Evolutionary conservation across 1,139 yeast genomes (phyloP), one percentile per base, ranked within the genome.

Genomic region (Scheffersomyces segobiensis): DNA sequence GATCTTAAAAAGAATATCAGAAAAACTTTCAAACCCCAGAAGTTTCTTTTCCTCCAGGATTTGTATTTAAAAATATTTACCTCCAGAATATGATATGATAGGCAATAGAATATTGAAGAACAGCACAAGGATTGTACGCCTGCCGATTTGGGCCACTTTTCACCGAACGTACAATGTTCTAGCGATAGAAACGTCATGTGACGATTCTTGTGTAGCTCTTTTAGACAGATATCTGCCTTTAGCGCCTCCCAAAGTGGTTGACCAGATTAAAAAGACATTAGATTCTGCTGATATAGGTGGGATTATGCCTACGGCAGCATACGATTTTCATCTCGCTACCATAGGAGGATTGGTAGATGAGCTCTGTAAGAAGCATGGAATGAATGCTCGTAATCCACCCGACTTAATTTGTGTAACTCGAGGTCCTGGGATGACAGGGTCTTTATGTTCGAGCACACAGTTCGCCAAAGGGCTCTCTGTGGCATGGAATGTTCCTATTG

Each of bases 401-500:
- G 97, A 91, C 68, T 69, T 95, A 52, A 82, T 95, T 2, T 90
- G 97, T 70, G 97, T 89, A 10, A 95, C 99, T 0, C 77, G 97
- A 64, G 99, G 99, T 0, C 99, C 99, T 0, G 99, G 99, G 0
- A 93, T 96, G 98, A 84, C 88, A 18, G 98, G 98, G 0, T 89
- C 97, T 0, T 76, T 95, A 21, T 83, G 92, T 18, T 89, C 92
- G 0, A 96, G 98, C 1, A 78, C 91, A 50, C 96, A 90, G 66
- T 75, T 92, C 51, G 97, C 97, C 0, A 90, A 92, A 66, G 99
- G 98, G 0, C 75, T 95, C 19, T 78, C 93, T 0, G 77, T 89
- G 0, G 98, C 93, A 0, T 89, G 93, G 89, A 73, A 82, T 26
- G 82, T 79, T 3, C 98, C 98, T 0, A 68, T 92, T 26, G 77